phyloP scores from a whole-genome alignment of 2,329 filamentous ascomycete species.

The Coniochaeta sp. region DNA sequence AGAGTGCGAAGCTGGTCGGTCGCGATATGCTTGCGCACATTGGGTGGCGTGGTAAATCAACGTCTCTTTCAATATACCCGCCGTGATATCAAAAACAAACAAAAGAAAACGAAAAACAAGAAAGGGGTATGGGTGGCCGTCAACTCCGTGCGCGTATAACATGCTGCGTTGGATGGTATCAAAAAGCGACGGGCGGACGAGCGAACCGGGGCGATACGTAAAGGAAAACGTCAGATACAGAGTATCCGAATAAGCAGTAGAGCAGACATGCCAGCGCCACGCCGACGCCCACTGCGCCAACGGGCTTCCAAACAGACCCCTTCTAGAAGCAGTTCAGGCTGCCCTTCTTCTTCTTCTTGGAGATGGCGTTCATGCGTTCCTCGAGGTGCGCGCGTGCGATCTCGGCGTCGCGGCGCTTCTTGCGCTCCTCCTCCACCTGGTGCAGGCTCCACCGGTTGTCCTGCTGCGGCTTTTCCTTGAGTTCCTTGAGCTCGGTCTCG shows the following conservation, averaged over 20 bases:
- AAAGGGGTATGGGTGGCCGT: background rate
- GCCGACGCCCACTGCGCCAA: background rate
- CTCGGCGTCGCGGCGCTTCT: slow-evolving; percentile 85
- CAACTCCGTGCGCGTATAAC: slow-evolving; percentile 1
- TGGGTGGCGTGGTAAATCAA: background rate
- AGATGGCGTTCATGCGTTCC: slow-evolving; percentile 88
- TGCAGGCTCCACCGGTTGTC: slow-evolving; percentile 67
- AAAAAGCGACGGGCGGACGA: background rate
- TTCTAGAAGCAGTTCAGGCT: slow-evolving; percentile 93
- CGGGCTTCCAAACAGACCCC: background rate
- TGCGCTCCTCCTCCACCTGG: slow-evolving; percentile 92
- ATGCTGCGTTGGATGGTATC: slow-evolving; percentile 1
- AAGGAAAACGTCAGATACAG: background rate
- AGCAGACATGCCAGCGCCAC: background rate
- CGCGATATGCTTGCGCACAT: background rate
- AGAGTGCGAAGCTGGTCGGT: background rate
- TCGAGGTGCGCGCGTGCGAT: slow-evolving; percentile 82
- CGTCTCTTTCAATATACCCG: background rate
- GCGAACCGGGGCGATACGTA: background rate
- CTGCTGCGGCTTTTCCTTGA: slow-evolving; percentile 46
- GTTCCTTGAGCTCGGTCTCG: slow-evolving; percentile 63
- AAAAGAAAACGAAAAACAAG: background rate
- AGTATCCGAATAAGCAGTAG: background rate
- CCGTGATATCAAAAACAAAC: background rate
- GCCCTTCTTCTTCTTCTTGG: slow-evolving; percentile 88